Conservation (phyloP, 192 early-diverging fungal genomes). For the Entophlyctis luteolus region DNA sequence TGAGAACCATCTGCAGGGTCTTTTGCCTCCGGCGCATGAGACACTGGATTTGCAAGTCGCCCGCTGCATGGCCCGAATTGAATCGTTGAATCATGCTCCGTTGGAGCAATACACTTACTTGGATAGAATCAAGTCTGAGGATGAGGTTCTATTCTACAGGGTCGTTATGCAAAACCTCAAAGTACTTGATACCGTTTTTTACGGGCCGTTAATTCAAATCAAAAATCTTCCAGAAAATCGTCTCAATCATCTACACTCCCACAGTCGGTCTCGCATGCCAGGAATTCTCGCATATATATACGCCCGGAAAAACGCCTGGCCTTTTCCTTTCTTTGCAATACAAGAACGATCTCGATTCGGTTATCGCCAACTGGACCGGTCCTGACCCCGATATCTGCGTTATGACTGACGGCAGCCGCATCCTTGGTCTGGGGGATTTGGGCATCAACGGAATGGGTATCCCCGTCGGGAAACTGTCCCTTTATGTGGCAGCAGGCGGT, state of each 20-base stretch:
- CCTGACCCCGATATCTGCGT: constrained; percentile 70
- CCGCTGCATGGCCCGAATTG: constrained; percentile 68
- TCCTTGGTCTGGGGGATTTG: constrained; percentile 89
- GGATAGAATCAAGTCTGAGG: constrained; percentile 74
- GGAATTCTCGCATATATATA: constrained; percentile 85
- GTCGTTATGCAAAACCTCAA: constrained; percentile 64
- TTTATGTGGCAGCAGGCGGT: constrained; percentile 67
- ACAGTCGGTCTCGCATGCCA: constrained; percentile 63
- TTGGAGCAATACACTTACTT: constrained; percentile 87
- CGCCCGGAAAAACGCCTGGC: constrained; percentile 62
- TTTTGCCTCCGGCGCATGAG: constrained; percentile 72
- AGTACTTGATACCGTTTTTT: too few species aligned
- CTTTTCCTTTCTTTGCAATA: constrained; percentile 81
- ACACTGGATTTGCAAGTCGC: constrained; percentile 68
- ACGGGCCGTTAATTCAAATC: constrained; percentile 19
- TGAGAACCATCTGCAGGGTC: constrained; percentile 59
- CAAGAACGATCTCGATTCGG: constrained; percentile 66
- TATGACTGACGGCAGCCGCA: constrained; percentile 90
- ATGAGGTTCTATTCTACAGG: constrained; percentile 79
- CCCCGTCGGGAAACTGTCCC: constrained; percentile 89
- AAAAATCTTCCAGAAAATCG: neutral
- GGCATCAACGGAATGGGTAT: constrained; percentile 96
- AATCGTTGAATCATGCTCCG: constrained; percentile 55
- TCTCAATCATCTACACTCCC: constrained; percentile 40
- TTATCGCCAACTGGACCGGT: constrained; percentile 75